Conservation (phyloP, 768 basidiomycete genomes). For the Boletus speciosus region DNA sequence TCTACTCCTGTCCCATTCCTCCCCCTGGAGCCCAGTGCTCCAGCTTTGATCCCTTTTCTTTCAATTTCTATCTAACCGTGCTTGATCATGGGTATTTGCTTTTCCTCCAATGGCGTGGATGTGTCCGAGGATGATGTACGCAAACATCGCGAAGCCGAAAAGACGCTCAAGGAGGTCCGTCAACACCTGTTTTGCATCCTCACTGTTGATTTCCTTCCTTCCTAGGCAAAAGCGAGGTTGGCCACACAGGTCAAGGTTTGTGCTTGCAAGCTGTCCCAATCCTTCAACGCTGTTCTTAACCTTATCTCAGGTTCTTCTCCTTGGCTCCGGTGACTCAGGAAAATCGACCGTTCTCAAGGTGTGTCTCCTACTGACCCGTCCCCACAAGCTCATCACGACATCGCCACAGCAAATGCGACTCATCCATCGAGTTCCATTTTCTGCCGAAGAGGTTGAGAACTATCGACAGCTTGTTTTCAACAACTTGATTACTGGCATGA, state of each 20-base stretch:
- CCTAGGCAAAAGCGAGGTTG: constrained; percentile 71
- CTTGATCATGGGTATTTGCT: constrained; percentile 68
- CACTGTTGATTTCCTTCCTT: neutral
- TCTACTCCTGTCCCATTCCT: neutral
- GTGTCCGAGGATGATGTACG: constrained; percentile 67
- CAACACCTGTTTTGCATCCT: neutral
- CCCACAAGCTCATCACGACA: neutral
- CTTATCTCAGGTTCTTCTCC: constrained; percentile 63
- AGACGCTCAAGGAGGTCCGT: constrained; percentile 70
- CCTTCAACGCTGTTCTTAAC: neutral
- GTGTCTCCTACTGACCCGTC: neutral
- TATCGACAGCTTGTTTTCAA: constrained; percentile 92
- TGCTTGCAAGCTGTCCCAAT: constrained; percentile 2
- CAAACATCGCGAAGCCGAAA: constrained; percentile 68
- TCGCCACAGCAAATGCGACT: constrained; percentile 85
- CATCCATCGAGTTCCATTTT: constrained; percentile 87
- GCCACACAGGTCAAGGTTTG: constrained; percentile 71
- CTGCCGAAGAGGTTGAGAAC: constrained; percentile 75
- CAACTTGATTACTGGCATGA: constrained; percentile 85
- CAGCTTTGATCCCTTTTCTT: neutral
- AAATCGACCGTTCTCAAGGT: constrained; percentile 92
- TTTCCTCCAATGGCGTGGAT: constrained; percentile 60
- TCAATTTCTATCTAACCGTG: neutral
- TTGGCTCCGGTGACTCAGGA: constrained; percentile 92
- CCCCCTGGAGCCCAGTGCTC: constrained; percentile 16